phyloP scores from a whole-genome alignment of 2,329 filamentous ascomycete genomes.

The Neofusicoccum sp. region DNA sequence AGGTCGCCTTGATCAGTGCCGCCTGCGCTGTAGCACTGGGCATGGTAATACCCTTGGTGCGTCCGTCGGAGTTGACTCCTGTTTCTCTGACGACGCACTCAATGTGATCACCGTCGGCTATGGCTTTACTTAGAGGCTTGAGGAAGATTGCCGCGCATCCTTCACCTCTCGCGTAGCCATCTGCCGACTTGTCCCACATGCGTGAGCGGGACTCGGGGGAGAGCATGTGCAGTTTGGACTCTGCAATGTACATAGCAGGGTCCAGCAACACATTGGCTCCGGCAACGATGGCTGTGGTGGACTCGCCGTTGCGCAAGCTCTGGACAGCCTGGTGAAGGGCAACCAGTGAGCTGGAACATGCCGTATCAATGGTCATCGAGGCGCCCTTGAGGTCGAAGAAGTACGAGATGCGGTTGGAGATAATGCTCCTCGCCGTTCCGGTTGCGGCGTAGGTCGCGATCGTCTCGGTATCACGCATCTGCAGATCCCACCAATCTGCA shows the following conservation, averaged over 20 bases:
- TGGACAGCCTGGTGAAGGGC: slow-evolving; percentile 27
- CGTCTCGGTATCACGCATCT: slow-evolving; percentile 27
- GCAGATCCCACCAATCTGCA: slow-evolving; percentile 23
- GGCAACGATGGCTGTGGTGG: not conserved
- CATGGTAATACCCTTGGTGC: slow-evolving; percentile 34
- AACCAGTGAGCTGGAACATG: slow-evolving; percentile 30
- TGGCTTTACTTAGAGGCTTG: slow-evolving; percentile 50
- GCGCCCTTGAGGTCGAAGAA: slow-evolving; percentile 34
- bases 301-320: not conserved
- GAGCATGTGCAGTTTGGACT: slow-evolving; percentile 24
- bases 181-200: slow-evolving; percentile 28
- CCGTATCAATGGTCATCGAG: slow-evolving; percentile 32
- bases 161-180: slow-evolving; percentile 36
- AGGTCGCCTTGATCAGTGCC: slow-evolving; percentile 36
- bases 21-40: slow-evolving; percentile 30
- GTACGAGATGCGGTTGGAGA: slow-evolving; percentile 34
- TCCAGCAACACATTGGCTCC: slow-evolving; percentile 1
- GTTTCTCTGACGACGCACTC: slow-evolving; percentile 37
- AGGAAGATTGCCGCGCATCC: slow-evolving; percentile 52
- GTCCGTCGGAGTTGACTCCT: slow-evolving; percentile 36
- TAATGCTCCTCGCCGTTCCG: slow-evolving; percentile 26
- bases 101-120: slow-evolving; percentile 47
- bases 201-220: slow-evolving; percentile 26
- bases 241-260: not conserved
- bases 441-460: slow-evolving; percentile 24